Evolutionary conservation across 2,329 filamentous ascomycete species (phyloP), one percentile per base, ranked within the genome.

Genomic region (Volutella citrinella): DNA sequence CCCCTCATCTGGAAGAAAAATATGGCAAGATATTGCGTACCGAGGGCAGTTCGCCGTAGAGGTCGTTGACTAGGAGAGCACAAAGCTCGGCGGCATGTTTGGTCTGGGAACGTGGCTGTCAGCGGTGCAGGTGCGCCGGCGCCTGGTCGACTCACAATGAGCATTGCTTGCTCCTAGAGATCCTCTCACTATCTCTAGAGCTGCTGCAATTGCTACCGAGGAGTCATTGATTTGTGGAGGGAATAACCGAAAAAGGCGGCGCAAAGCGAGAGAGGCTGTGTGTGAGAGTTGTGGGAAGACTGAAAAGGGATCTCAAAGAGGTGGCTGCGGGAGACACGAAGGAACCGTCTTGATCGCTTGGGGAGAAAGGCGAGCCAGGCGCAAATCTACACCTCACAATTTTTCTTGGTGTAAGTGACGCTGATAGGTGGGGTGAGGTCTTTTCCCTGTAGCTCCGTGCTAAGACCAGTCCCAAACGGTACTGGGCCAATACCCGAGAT

Each of bases 41-140:
- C 59, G 88, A 87, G 43, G 89, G 88, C 39, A 97, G 80, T 67
- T 95, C 87, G 57, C 93, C 93, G 63, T 93, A 91, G 40, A 87
- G 75, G 60, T 96, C 89, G 58, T 89, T 82, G 45, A 97, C 83
- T 45, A 96, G 76, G 59, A 95, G 80, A 69, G 83, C 78, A 71
- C 88, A 95, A 57, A 97, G 86, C 77, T 96, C 87, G 56, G 84
- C 80, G 49, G 85, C 75, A 60, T 85, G 78, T 69, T 88, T 80
- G 42, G 78, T 80, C 79, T 83, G 44, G 24, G 14, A 40, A 30
- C 25, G 30, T 15, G 33, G 29, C 26, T 36, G 48, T 59, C 37
- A 57, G 52, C 19, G 36, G 34, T 38, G 42, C 40, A 46, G 37
- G 34, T 35, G 42, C 20, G 31, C 43, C 29, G 38, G 38, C 37